Conservation (phyloP, 129 eudicot genomes). For the Chrysanthemum makinoi region DNA sequence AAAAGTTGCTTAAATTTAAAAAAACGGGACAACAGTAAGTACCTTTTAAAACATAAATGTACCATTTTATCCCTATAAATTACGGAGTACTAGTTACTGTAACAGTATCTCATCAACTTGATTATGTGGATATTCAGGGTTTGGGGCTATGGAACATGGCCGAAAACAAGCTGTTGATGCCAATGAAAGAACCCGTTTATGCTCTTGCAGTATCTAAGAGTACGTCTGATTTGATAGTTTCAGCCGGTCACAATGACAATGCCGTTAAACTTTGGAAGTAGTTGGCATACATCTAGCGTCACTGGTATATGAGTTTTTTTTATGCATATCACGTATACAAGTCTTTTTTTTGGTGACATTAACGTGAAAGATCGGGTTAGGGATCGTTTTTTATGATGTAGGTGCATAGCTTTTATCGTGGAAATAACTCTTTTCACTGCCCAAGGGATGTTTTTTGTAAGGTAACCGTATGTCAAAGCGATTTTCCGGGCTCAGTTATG, state of each 20-base stretch:
- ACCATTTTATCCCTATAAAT: background rate
- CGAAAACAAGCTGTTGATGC: slow-evolving; percentile 60
- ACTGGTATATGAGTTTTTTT: no score
- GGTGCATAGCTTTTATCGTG: no score
- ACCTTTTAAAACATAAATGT: background rate
- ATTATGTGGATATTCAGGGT: slow-evolving; percentile 35
- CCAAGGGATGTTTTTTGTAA: no score
- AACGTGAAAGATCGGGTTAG: no score
- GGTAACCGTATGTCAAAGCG: no score
- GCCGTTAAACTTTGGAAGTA: slow-evolving; percentile 66
- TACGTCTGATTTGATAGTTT: slow-evolving; percentile 51
- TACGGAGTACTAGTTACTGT: no score
- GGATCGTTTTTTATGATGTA: no score
- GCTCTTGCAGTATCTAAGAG: slow-evolving; percentile 46
- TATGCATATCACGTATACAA: background rate
- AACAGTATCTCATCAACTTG: background rate
- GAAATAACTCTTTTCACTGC: no score
- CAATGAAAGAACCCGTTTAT: slow-evolving; percentile 41
- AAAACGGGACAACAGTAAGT: background rate
- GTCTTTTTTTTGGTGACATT: background rate
- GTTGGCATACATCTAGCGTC: background rate
- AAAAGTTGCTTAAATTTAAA: no score
- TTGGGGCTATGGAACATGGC: slow-evolving; percentile 72
- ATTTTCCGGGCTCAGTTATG: no score
- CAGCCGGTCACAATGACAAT: slow-evolving; percentile 48